phyloP scores from a whole-genome alignment of 1,284 basidiomycete genomes.

The Boletellus dicymbophilus region DNA sequence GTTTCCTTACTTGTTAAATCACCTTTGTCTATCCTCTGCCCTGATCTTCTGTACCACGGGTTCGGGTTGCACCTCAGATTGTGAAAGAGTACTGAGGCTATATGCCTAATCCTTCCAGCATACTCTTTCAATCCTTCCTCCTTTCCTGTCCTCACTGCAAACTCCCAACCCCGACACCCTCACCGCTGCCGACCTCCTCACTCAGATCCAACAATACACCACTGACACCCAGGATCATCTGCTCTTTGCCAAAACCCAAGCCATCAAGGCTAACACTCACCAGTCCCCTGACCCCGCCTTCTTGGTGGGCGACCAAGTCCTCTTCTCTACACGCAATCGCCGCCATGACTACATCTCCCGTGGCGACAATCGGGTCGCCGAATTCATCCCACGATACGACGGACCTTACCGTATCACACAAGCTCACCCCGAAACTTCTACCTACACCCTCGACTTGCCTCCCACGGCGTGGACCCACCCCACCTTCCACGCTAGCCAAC shows the following conservation, averaged over 20 bases:
- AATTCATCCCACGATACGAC: neutral
- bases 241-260: neutral
- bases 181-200: neutral
- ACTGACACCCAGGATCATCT: neutral
- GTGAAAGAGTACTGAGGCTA: too few species aligned
- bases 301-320: neutral
- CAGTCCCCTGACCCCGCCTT: neutral
- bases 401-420: neutral
- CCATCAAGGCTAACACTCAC: neutral
- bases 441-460: neutral
- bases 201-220: neutral
- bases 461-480: neutral
- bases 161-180: too few species aligned
- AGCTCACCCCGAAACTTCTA: neutral
- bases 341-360: neutral
- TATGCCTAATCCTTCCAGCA: too few species aligned
- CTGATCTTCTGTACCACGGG: too few species aligned
- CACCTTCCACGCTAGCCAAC: neutral
- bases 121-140: too few species aligned
- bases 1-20: too few species aligned
- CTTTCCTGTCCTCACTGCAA: too few species aligned
- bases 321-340: neutral
- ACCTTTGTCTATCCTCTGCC: too few species aligned
- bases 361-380: neutral
- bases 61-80: too few species aligned